Percentiles rank a stretch among this genome's conserved stretches.
phyloP scores from a whole-genome alignment of 2,329 filamentous ascomycete genomes.

The Hypoxylon sp. region DNA sequence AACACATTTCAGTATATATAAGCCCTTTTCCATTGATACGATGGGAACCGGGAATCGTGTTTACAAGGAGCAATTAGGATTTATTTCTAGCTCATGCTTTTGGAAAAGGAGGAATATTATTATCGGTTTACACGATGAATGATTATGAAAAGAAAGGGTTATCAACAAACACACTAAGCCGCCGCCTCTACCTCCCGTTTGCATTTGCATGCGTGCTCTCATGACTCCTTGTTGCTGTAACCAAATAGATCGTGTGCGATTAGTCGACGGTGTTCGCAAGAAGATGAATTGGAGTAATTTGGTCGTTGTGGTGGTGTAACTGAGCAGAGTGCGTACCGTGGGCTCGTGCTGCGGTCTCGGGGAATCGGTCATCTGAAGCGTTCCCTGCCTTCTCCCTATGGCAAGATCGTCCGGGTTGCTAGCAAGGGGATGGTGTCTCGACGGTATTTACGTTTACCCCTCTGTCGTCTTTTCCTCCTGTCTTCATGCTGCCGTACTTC shows the following conservation, averaged over 20 bases:
- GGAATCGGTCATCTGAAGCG: not conserved
- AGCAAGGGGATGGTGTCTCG: not conserved
- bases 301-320: conserved; percentile 1
- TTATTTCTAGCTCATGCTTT: conserved; percentile 6
- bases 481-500: not conserved
- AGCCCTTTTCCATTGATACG: conserved; percentile 1
- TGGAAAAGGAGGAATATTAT: not conserved
- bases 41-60: conserved; percentile 2
- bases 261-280: not conserved
- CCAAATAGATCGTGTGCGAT: not conserved
- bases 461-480: not conserved
- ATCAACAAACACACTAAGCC: conserved; percentile 19
- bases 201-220: conserved; percentile 16
- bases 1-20: conserved; percentile 32
- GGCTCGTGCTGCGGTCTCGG: not conserved
- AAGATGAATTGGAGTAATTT: conserved; percentile 2
- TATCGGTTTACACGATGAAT: conserved; percentile 24
- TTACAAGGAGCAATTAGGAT: conserved; percentile 11
- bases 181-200: conserved; percentile 1
- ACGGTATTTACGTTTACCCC: not conserved
- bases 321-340: conserved; percentile 16
- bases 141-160: conserved; percentile 23
- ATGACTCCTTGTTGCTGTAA: conserved; percentile 9
- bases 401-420: not conserved
- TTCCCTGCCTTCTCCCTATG: not conserved